Conservation (phyloP, 2,329 filamentous ascomycete genomes). For the Stemphylium beticola region DNA sequence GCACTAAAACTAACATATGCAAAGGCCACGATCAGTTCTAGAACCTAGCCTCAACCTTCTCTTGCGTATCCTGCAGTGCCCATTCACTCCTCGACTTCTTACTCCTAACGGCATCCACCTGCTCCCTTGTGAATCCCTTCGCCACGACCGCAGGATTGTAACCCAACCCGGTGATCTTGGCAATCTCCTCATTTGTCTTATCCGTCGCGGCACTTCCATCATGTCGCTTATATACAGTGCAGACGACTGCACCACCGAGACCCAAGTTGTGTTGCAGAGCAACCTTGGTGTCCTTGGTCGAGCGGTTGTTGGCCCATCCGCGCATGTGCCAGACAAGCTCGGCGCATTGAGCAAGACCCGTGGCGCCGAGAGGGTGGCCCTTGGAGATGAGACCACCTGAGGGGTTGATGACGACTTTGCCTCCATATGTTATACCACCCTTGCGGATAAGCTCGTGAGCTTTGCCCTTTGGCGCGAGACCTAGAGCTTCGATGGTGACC, state of each 20-base stretch:
- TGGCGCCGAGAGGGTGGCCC: conserved; percentile 91
- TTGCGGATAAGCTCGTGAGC: conserved; percentile 88
- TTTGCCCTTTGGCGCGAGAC: conserved; percentile 76
- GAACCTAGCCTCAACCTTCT: conserved; percentile 76
- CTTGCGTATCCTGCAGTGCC: conserved; percentile 77
- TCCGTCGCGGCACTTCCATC: conserved; percentile 71
- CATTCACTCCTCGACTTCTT: conserved; percentile 71
- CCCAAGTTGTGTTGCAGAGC: conserved; percentile 93
- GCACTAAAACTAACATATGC: neutral
- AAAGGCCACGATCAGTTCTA: conserved; percentile 37
- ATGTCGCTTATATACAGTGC: conserved; percentile 84
- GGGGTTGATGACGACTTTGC: conserved; percentile 83
- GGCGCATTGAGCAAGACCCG: conserved; percentile 92
- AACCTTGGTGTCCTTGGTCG: conserved; percentile 69
- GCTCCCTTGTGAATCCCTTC: conserved; percentile 81
- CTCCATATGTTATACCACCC: conserved; percentile 91
- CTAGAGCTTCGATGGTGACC: conserved; percentile 85
- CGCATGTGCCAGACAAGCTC: conserved; percentile 95
- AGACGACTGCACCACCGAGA: conserved; percentile 86
- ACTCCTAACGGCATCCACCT: conserved; percentile 72
- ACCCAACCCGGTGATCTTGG: conserved; percentile 70
- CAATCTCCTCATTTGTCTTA: conserved; percentile 69
- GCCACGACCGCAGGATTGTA: conserved; percentile 94
- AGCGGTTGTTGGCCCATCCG: conserved; percentile 93
- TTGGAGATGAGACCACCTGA: conserved; percentile 95